These are phyloP conservation scores for Pyrenula massariospora DNA, from an alignment of 495 filamentous ascomycete species.

Conservation along the genomic window DNA sequence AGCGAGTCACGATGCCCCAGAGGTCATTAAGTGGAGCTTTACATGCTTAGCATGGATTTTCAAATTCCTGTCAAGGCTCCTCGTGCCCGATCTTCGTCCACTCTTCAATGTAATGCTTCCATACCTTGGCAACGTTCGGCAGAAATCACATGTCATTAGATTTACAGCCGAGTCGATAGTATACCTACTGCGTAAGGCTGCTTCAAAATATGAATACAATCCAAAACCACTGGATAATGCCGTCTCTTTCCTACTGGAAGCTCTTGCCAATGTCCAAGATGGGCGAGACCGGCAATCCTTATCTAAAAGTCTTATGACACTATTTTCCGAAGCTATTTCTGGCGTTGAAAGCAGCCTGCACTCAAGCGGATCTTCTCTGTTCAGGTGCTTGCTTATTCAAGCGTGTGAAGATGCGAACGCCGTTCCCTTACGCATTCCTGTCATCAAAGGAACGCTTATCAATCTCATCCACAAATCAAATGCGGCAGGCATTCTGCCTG, in stretches of 20 bases:
- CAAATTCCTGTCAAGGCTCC: slow-evolving; percentile 81
- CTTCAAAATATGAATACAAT: slow-evolving; percentile 58
- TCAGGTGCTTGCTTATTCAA: slow-evolving; percentile 46
- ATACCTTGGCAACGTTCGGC: slow-evolving; percentile 70
- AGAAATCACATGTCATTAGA: slow-evolving; percentile 71
- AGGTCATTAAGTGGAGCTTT: slow-evolving; percentile 94
- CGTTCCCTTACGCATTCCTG: slow-evolving; percentile 38
- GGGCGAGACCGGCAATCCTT: slow-evolving; percentile 44
- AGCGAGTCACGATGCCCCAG: slow-evolving; percentile 50
- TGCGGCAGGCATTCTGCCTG: slow-evolving; percentile 45
- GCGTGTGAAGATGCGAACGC: slow-evolving; percentile 38
- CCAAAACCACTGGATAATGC: slow-evolving; percentile 53
- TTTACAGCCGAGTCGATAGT: slow-evolving; percentile 94
- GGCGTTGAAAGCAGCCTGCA: slow-evolving; percentile 69
- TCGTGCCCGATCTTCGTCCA: slow-evolving; percentile 76
- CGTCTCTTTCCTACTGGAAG: slow-evolving; percentile 53
- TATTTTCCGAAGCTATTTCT: slow-evolving; percentile 82
- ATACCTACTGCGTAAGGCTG: slow-evolving; percentile 84
- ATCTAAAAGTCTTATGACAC: slow-evolving; percentile 75
- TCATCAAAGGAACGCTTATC: slow-evolving; percentile 62
- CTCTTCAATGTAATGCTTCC: slow-evolving; percentile 74
- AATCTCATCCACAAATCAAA: slow-evolving; percentile 74
- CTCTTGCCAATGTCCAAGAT: slow-evolving; percentile 44
- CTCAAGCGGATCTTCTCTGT: slow-evolving; percentile 63
- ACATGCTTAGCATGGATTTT: slow-evolving; percentile 89